Evolutionary conservation across 2,329 filamentous ascomycete genomes (phyloP), one percentile per base, ranked within the genome.

Genomic region (Pestalotiopsis sp.): DNA sequence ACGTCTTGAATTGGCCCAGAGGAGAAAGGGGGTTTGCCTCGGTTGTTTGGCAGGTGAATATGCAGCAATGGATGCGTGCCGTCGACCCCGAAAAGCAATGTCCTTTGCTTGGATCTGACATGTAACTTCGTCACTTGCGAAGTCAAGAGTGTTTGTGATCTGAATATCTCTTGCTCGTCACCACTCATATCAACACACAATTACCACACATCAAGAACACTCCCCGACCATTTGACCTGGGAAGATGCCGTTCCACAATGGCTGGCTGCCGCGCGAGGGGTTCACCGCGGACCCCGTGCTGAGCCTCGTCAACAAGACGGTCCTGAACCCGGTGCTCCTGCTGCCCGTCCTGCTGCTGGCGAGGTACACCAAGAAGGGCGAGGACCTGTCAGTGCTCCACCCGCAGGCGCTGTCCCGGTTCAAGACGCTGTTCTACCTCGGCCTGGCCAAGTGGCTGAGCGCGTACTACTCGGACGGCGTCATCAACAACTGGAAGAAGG

Each of bases 281-380:
- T 85, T 92, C 75, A 88, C 85, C 45, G 83, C 83, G 69, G 91
- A 93, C 75, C 87, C 90, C 13, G 71, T 92, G 69, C 79, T 86
- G 45, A 83, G 83, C 52, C 75, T 91, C 56, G 76, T 93, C 72
- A 85, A 86, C 71, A 82, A 83, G 66, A 93, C 90, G 0, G 83
- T 86, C 6, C 81, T 93, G 69, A 92, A 92, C 75, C 91, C 92
- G 1, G 82, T 84, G 52, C 80, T 93, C 23, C 85, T 91, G 0
- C 80, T 93, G 13, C 87, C 91, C 0, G 81, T 93, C 27, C 74
- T 93, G 59, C 83, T 93, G 4, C 82, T 90, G 25, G 86, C 88
- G 9, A 85, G 86, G 36, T 91, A 88, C 81, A 92, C 90, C n/a
- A 83, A 86, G 72, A 84, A 84, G 72, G 91, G 91, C 64, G 82